phyloP scores from a whole-genome alignment of 768 basidiomycete genomes.

The Trametes cubensis region DNA sequence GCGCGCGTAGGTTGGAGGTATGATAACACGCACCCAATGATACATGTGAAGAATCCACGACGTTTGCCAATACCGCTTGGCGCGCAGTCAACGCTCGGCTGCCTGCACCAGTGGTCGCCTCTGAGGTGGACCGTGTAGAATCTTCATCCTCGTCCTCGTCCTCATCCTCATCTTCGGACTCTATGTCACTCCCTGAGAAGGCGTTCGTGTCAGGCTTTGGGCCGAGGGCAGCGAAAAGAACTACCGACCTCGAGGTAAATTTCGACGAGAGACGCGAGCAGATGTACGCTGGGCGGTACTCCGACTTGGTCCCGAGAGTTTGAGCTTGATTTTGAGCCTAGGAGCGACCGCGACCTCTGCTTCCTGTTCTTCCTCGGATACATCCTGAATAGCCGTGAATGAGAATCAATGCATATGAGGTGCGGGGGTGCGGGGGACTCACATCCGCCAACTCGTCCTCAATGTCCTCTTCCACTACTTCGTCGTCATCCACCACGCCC shows the following conservation, averaged over 20 bases:
- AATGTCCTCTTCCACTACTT: constrained; percentile 41
- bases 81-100: constrained; percentile 45
- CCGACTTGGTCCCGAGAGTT: constrained; percentile 38
- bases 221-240: background rate
- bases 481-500: constrained; percentile 41
- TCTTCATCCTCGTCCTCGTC: constrained; percentile 44
- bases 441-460: constrained; percentile 34
- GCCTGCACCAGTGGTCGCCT: constrained; percentile 30
- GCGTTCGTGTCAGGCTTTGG: background rate
- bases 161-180: constrained; percentile 50
- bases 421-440: constrained; percentile 2
- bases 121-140: constrained; percentile 34
- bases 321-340: constrained; percentile 64
- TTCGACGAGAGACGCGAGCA: constrained; percentile 25
- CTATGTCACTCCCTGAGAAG: constrained; percentile 42
- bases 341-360: constrained; percentile 30
- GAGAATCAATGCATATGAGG: background rate
- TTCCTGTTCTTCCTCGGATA: constrained; percentile 34
- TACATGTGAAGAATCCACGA: constrained; percentile 69
- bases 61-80: constrained; percentile 72
- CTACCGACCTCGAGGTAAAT: constrained; percentile 21
- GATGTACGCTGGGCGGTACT: constrained; percentile 11
- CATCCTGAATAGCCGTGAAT: constrained; percentile 28
- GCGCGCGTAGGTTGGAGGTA: background rate
- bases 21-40: constrained; percentile 50